Percentiles rank a stretch among this genome's conserved stretches.
Evolutionary conservation across 1,139 yeast genomes (phyloP).

Genomic region (Debaryomyces udenii): DNA sequence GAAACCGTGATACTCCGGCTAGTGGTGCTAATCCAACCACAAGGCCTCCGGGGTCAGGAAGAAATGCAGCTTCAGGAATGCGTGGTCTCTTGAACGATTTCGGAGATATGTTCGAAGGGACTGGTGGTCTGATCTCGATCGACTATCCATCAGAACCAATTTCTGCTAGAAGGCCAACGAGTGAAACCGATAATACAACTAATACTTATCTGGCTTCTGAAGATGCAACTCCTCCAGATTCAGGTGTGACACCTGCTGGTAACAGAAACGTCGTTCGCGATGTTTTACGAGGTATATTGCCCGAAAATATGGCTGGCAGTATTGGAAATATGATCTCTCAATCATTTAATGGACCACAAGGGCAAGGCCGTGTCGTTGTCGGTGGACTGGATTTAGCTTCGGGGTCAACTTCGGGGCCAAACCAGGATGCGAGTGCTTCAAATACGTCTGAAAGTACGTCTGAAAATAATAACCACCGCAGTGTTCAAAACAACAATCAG

Average conservation of each 20-base stretch:
- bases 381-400: slow-evolving; percentile 3
- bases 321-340: slow-evolving; percentile 17
- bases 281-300: slow-evolving; percentile 18
- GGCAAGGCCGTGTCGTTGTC: slow-evolving; percentile 15
- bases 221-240: neutral
- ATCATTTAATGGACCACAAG: slow-evolving; percentile 15
- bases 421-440: slow-evolving; percentile 13
- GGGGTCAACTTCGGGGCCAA: no score
- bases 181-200: slow-evolving; percentile 3
- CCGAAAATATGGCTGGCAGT: slow-evolving; percentile 18
- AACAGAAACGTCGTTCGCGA: slow-evolving; percentile 17
- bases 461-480: neutral
- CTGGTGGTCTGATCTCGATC: slow-evolving; percentile 9
- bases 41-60: slow-evolving; percentile 2
- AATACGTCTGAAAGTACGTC: neutral
- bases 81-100: slow-evolving; percentile 27
- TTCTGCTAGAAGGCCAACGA: slow-evolving; percentile 2
- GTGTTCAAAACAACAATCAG: neutral
- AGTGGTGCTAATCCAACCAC: slow-evolving; percentile 5
- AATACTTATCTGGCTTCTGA: neutral
- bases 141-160: slow-evolving; percentile 6
- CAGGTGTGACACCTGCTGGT: neutral
- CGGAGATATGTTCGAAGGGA: slow-evolving; percentile 26
- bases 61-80: slow-evolving; percentile 13
- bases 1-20: slow-evolving; percentile 5